Conservation (phyloP, 192 early-diverging fungal species). For the Pecoramyces ruminantium region DNA sequence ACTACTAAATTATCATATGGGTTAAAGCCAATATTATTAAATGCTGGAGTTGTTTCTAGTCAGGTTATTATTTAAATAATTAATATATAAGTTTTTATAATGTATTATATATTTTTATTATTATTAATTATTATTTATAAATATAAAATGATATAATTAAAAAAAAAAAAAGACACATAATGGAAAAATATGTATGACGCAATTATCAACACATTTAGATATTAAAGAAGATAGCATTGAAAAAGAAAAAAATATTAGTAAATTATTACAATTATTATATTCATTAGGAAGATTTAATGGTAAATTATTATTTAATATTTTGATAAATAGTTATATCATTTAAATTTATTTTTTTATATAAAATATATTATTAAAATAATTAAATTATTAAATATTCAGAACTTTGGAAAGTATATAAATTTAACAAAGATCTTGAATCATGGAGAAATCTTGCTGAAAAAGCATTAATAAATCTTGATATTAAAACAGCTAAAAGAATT, state of each 20-base stretch:
- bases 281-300: conserved; percentile 17
- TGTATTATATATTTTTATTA: no score
- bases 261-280: conserved; percentile 18
- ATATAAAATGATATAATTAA: neutral
- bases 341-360: no score
- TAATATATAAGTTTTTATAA: no score
- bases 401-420: neutral
- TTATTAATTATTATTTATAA: no score
- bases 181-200: conserved; percentile 15
- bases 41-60: conserved; percentile 16
- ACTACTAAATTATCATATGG: conserved; percentile 26
- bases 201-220: conserved; percentile 16
- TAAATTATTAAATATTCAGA: no score
- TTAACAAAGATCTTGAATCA: conserved; percentile 4
- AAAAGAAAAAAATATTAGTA: conserved; percentile 24
- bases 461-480: conserved; percentile 17
- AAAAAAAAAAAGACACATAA: conserved; percentile 11
- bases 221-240: neutral
- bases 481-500: conserved; percentile 21
- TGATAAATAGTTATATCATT: no score
- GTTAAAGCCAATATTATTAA: conserved; percentile 17
- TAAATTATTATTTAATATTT: no score
- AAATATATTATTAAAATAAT: no score
- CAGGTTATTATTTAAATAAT: conserved; percentile 10
- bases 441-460: conserved; percentile 28